These are phyloP conservation scores for Thamnidium elegans DNA, from an alignment of 192 early-diverging fungal genomes.

Conservation along the genomic window DNA sequence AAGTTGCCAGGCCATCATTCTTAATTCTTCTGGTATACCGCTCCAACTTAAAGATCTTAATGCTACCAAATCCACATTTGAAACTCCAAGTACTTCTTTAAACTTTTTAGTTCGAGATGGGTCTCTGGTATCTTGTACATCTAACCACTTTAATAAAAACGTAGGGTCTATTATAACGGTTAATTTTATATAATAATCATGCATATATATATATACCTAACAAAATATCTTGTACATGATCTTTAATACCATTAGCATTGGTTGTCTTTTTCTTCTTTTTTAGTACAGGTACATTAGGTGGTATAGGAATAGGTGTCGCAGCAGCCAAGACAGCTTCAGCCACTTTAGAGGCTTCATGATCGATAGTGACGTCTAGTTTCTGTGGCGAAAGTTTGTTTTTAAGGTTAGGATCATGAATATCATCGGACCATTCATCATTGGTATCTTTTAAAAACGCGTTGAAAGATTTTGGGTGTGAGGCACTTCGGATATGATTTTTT, in stretches of 20 bases:
- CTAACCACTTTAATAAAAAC: slow-evolving; percentile 6
- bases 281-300: background rate
- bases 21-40: slow-evolving; percentile 84
- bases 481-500: slow-evolving; percentile 12
- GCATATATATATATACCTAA: background rate
- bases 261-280: slow-evolving; percentile 12
- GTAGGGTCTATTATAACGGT: background rate
- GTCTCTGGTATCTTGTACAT: slow-evolving; percentile 18
- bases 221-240: slow-evolving; percentile 15
- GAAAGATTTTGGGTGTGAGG: slow-evolving; percentile 29
- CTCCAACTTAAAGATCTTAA: slow-evolving; percentile 89
- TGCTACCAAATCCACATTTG: slow-evolving; percentile 71
- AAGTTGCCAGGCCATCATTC: slow-evolving; percentile 90
- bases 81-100: slow-evolving; percentile 42
- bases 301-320: background rate
- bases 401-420: slow-evolving; percentile 18
- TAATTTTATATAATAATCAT: background rate
- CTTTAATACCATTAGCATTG: slow-evolving; percentile 10
- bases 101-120: slow-evolving; percentile 44
- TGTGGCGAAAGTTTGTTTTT: background rate
- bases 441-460: slow-evolving; percentile 40
- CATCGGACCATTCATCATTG: slow-evolving; percentile 46
- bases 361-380: background rate
- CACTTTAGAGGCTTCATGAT: background rate
- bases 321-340: background rate